Base-by-base conservation (phyloP, 1,139 yeast genomes). In the Geotrichum australiense region DNA sequence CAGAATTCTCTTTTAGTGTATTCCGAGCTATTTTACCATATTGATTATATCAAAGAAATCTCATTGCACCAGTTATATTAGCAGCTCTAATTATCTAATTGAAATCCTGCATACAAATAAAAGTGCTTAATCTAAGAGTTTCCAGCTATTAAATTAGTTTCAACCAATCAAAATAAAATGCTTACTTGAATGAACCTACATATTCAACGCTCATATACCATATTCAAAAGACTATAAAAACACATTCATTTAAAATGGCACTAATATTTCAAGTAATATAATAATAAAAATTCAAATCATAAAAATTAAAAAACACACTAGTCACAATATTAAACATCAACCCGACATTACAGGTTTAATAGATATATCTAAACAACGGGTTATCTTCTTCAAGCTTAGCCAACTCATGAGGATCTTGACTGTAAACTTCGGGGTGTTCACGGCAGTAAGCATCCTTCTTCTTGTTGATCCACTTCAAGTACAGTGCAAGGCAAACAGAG, bases 401-500 rank as follows among this genome's bases (percentile, higher is more conserved):
- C 33, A 39, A 19, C 29, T 34, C 43, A 24, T 39, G 24, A 4
- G 38, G 39, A 20, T 39, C 43, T 21, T 31, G 16, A 11, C 34
- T 19, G 21, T 39, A 39, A 4, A 39, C 29, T n/a, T 39, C 43
- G 12, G 43, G 43, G 12, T 39, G 33, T 7, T 26, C 35, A 12
- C 20, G 26, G 21, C 38, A 35, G 23, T 39, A 39, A 19, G 33
- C 24, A 7, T 39, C 43, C 39, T 39, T 39, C 35, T 39, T 35
- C 11, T n/a, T 12, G 24, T 39, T 39, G 3, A 11, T 23, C n/a
- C n/a, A 12, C 22, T 21, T 7, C 19, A 32, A 23, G 15, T 39
- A 39, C 5, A 12, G 1, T 4, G 38, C 43, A 3, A 39, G 23
- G 2, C 22, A 10, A 15, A 21, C 19, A 2, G 43, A 16, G 20